phyloP scores from a whole-genome alignment of 345 rosid species.

The Eucalyptus sp. region DNA sequence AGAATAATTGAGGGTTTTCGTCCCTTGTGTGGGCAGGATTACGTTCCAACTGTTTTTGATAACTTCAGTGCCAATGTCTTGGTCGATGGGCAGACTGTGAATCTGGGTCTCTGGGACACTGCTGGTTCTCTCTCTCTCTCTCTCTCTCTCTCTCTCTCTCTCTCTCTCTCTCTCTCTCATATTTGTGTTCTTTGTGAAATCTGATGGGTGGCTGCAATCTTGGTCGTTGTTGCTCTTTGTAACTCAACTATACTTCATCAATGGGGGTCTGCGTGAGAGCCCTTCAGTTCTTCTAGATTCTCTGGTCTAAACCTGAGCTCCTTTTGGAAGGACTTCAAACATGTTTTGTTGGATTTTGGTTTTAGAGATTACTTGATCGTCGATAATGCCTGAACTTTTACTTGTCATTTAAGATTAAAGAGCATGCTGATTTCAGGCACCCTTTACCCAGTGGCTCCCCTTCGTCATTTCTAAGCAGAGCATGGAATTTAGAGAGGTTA shows the following conservation, averaged over 20 bases:
- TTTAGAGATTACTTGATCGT: not conserved
- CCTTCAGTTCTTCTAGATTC: not conserved
- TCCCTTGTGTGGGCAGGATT: constrained; percentile 11
- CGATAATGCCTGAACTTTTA: not conserved
- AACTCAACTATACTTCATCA: not conserved
- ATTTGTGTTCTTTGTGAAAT: not conserved
- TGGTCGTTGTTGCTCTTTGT: not conserved
- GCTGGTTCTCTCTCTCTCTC: constrained; percentile 41
- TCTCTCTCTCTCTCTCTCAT: not conserved
- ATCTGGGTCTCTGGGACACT: constrained; percentile 90
- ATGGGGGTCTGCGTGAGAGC: not conserved
- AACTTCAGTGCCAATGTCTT: constrained; percentile 90
- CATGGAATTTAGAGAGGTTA: not conserved
- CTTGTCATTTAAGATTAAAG: not conserved
- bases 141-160: not conserved
- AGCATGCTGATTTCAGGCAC: not conserved
- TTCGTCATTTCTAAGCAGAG: not conserved
- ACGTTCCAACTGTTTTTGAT: constrained; percentile 56
- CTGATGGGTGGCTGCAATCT: not conserved
- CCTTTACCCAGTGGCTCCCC: not conserved
- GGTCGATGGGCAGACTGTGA: constrained; percentile 76
- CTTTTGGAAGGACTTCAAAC: not conserved
- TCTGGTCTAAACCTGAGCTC: not conserved
- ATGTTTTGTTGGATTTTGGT: not conserved
- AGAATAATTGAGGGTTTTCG: not conserved